These are phyloP conservation scores for Microdochium bolleyi DNA, from an alignment of 2,329 filamentous ascomycete genomes.

Conservation along the genomic window DNA sequence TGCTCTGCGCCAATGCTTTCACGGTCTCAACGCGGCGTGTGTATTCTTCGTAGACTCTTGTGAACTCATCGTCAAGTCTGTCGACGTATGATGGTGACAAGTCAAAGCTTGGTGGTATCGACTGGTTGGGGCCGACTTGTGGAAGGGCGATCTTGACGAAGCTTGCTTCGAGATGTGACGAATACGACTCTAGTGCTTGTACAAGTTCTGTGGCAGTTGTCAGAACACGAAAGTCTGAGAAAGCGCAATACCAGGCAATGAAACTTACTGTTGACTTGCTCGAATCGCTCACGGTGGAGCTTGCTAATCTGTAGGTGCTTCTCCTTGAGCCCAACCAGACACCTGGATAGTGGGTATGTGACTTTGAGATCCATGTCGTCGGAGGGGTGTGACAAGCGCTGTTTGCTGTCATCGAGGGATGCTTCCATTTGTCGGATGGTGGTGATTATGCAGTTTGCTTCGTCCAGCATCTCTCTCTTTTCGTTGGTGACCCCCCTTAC, in stretches of 20 bases:
- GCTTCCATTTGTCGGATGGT: constrained; percentile 89
- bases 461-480: constrained; percentile 84
- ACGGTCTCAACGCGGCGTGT: constrained; percentile 72
- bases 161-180: constrained; percentile 83
- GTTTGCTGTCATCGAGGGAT: constrained; percentile 71
- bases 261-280: constrained; percentile 83
- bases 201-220: constrained; percentile 61
- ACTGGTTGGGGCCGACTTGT: constrained; percentile 68
- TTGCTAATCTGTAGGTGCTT: constrained; percentile 75
- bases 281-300: constrained; percentile 83
- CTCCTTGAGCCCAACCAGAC: constrained; percentile 74
- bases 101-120: constrained; percentile 77
- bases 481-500: constrained; percentile 77
- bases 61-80: constrained; percentile 83
- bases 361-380: constrained; percentile 62
- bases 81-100: constrained; percentile 86
- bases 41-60: constrained; percentile 94
- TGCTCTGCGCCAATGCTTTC: constrained; percentile 67
- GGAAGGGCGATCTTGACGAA: constrained; percentile 84
- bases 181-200: constrained; percentile 90
- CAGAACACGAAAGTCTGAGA: constrained; percentile 4
- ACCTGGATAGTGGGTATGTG: constrained; percentile 75
- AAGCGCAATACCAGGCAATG: not conserved
- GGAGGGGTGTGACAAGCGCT: constrained; percentile 52
- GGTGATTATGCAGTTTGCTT: constrained; percentile 77